Conservation (phyloP, 2,329 filamentous ascomycete species). For the Nemania serpens region DNA sequence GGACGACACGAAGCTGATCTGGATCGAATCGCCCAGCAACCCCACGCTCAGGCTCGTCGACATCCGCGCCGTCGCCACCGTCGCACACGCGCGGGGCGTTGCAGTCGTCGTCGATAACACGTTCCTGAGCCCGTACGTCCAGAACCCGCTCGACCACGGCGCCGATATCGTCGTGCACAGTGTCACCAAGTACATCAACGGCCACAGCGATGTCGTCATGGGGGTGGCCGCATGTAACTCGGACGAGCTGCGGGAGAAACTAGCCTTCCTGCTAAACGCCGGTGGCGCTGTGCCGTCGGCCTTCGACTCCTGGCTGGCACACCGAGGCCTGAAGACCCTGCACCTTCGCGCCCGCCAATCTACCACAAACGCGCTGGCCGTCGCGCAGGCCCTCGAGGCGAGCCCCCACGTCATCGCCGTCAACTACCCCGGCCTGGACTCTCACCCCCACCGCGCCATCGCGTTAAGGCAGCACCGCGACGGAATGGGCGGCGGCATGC, state of each 20-base stretch:
- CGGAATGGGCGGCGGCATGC: constrained; percentile 95
- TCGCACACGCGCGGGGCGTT: constrained; percentile 86
- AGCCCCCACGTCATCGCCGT: constrained; percentile 85
- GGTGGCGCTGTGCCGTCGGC: constrained; percentile 93
- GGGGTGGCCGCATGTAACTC: constrained; percentile 95
- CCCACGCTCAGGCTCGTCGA: constrained; percentile 92
- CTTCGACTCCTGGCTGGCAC: constrained; percentile 98
- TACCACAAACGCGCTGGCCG: constrained; percentile 75
- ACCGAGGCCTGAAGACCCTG: constrained; percentile 94
- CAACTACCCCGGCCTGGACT: constrained; percentile 91
- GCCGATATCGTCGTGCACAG: constrained; percentile 97
- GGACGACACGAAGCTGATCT: constrained; percentile 88
- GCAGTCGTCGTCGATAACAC: constrained; percentile 99
- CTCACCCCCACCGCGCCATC: constrained; percentile 84
- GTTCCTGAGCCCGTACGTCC: constrained; percentile 93
- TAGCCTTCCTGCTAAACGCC: constrained; percentile 94
- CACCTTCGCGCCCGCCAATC: constrained; percentile 90
- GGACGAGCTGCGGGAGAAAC: constrained; percentile 72
- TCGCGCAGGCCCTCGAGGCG: constrained; percentile 77
- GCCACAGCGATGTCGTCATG: constrained; percentile 96
- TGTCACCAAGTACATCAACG: constrained; percentile 99
- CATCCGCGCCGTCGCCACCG: constrained; percentile 80
- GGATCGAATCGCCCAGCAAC: constrained; percentile 96
- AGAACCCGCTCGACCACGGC: constrained; percentile 93
- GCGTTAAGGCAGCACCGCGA: constrained; percentile 90